Evolutionary conservation across 2,329 filamentous ascomycete genomes (phyloP), one percentile per base, ranked within the genome.

Genomic region (Lasiodiplodia theobromae): DNA sequence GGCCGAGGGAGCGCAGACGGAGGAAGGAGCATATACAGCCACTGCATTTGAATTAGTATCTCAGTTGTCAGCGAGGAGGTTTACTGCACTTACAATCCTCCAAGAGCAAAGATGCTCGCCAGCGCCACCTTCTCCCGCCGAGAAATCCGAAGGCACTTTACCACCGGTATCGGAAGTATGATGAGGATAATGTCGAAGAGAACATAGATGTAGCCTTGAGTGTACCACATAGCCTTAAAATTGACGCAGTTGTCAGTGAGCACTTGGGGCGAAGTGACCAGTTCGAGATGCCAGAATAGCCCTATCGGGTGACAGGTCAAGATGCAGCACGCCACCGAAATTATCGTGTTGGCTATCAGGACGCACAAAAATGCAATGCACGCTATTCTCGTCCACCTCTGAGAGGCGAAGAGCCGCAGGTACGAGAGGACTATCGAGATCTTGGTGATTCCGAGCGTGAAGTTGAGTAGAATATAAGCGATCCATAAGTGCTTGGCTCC

Each of bases 371-470:
- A 81, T 7, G 84, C 69, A 71, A 81, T 83, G 73, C 83, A 87
- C 47, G 86, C 74, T n/a, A 76, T 68, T 66, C 80, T 80, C 68
- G 82, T 85, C 40, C 80, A 74, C 2, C 79, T 77, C 10, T 81
- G 79, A 70, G 87, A 87, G 74, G 78, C 77, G 68, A 87, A 88
- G 60, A 87, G 85, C 31, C 85, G 83, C 25, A 85, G 83, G 72
- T 87, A 88, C 14, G 87, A 80, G 5, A 86, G 75, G 6, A 87
- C 74, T 60, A 87, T 85, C 3, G 85, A 86, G 1, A 82, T 75
- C 71, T 88, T 87, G 2, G 84, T 86, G 38, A 86, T 75, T 72
- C 85, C 86, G 69, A 87, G 83, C 52, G 83, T 83, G 71, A 87
- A 87, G 76, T 87, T 87, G 64, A 85, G 82, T 8, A 69, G 10